These are phyloP conservation scores for Calocera cornea DNA, from an alignment of 768 basidiomycete genomes.

Conservation along the genomic window DNA sequence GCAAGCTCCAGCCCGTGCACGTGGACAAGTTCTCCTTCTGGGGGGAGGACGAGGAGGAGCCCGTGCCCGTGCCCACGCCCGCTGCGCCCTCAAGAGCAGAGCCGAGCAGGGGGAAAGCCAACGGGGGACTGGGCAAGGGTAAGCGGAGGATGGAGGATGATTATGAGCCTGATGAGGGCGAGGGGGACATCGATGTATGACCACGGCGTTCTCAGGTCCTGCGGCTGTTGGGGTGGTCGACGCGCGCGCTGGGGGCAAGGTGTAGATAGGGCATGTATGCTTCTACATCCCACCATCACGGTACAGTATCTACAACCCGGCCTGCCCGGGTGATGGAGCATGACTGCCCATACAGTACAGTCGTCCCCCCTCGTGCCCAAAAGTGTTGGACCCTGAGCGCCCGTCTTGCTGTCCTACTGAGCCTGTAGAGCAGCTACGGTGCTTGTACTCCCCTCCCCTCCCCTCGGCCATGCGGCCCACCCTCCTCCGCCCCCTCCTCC, in stretches of 20 bases:
- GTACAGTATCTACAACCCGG: too few relatives aligned
- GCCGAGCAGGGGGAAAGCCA: too few relatives aligned
- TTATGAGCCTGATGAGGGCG: conserved; percentile 63
- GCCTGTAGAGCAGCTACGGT: too few relatives aligned
- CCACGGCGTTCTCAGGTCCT: too few relatives aligned
- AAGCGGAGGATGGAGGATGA: conserved; percentile 51
- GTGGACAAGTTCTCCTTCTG: conserved; percentile 43
- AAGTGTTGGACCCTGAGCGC: not conserved
- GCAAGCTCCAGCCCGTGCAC: conserved; percentile 44
- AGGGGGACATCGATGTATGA: not conserved
- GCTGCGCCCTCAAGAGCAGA: too few relatives aligned
- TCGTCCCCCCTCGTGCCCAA: not conserved
- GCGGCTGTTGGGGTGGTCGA: too few relatives aligned
- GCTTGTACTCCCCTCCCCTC: not conserved
- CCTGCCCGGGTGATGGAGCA: too few relatives aligned
- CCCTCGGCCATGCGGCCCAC: not conserved
- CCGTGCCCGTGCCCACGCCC: not conserved
- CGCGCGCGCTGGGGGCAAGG: too few relatives aligned
- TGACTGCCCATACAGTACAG: too few relatives aligned
- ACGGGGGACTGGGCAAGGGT: conserved; percentile 34
- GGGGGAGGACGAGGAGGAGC: conserved; percentile 46
- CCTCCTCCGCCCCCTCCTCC: not conserved
- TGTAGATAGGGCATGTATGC: too few relatives aligned
- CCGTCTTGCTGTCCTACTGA: too few relatives aligned
- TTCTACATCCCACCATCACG: too few relatives aligned